Percentiles rank a stretch among this genome's conserved stretches.
phyloP scores from a whole-genome alignment of 345 rosid genomes.

The Cochlearia excelsa region DNA sequence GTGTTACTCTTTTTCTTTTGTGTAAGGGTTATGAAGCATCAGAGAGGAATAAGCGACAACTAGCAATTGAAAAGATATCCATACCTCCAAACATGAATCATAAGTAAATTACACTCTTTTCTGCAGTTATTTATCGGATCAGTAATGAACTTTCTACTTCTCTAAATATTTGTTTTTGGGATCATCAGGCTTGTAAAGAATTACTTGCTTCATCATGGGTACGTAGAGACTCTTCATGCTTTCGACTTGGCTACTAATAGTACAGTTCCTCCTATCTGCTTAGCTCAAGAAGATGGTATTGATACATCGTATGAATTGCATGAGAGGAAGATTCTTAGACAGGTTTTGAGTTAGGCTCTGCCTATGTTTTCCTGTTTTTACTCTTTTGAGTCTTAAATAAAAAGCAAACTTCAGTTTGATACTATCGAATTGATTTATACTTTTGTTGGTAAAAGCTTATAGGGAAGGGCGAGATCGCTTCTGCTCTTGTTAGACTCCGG shows the following conservation, averaged over 20 bases:
- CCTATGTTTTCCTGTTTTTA: conserved; percentile 1
- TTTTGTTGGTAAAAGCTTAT: conserved; percentile 58
- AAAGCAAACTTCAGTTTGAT: conserved; percentile 9
- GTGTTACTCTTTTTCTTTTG: neutral
- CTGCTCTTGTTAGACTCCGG: conserved; percentile 57
- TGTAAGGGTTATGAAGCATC: conserved; percentile 72
- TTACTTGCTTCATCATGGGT: conserved; percentile 85
- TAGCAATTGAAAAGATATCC: conserved; percentile 48
- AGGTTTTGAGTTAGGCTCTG: conserved; percentile 47
- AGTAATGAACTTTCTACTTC: neutral
- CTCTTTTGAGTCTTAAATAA: neutral
- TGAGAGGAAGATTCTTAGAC: conserved; percentile 65
- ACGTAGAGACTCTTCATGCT: conserved; percentile 76
- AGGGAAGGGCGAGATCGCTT: conserved; percentile 81
- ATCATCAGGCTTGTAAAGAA: conserved; percentile 69
- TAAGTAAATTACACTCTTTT: conserved; percentile 46
- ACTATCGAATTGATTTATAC: conserved; percentile 21
- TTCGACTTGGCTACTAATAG: conserved; percentile 68
- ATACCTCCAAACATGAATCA: conserved; percentile 59
- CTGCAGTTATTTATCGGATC: neutral
- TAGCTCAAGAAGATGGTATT: conserved; percentile 58
- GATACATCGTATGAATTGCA: conserved; percentile 61
- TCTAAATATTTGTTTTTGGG: conserved; percentile 12
- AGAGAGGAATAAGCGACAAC: conserved; percentile 68
- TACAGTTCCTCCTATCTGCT: conserved; percentile 52